phyloP scores from a whole-genome alignment of 805 yeast genomes.

The Torulaspora franciscae region DNA sequence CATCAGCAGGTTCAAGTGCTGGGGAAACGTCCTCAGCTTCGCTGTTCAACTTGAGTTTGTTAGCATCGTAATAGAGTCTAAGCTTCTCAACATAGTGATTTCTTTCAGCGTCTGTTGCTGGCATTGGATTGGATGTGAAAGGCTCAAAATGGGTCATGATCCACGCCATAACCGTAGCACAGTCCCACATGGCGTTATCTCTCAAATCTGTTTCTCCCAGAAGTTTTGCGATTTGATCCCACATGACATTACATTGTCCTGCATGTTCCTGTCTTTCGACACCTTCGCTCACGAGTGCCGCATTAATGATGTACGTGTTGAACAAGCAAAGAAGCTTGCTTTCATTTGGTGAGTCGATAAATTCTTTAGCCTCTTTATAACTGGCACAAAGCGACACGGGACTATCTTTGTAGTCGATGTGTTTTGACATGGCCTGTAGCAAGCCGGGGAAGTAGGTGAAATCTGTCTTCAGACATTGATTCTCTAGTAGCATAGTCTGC shows the following conservation, averaged over 20 bases:
- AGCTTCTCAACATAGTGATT: conserved; percentile 19
- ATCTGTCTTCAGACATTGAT: conserved; percentile 5
- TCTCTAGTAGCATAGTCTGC: conserved; percentile 19
- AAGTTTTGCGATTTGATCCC: conserved; percentile 19
- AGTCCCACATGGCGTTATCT: conserved; percentile 27
- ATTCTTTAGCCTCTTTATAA: conserved; percentile 2
- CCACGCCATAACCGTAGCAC: conserved; percentile 30
- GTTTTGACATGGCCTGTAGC: not conserved
- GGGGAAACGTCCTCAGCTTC: not conserved
- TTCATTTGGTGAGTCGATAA: conserved; percentile 12
- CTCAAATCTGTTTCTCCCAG: conserved; percentile 14
- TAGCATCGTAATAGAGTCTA: conserved; percentile 20
- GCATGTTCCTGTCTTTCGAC: conserved; percentile 13
- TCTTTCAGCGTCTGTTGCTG: conserved; percentile 25
- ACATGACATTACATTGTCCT: conserved; percentile 14
- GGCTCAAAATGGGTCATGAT: conserved; percentile 32
- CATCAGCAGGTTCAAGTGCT: not conserved
- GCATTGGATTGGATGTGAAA: conserved; percentile 28
- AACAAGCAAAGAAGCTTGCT: conserved; percentile 22
- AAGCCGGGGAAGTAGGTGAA: not conserved
- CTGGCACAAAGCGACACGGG: not conserved
- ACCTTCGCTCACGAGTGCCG: conserved; percentile 16
- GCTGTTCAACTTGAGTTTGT: conserved; percentile 16
- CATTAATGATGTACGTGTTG: conserved; percentile 20
- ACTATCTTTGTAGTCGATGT: not conserved